Evolutionary conservation across 345 rosid genomes (phyloP), one percentile per base, ranked within the genome.

Genomic region (Eutrema heterophyllum): DNA sequence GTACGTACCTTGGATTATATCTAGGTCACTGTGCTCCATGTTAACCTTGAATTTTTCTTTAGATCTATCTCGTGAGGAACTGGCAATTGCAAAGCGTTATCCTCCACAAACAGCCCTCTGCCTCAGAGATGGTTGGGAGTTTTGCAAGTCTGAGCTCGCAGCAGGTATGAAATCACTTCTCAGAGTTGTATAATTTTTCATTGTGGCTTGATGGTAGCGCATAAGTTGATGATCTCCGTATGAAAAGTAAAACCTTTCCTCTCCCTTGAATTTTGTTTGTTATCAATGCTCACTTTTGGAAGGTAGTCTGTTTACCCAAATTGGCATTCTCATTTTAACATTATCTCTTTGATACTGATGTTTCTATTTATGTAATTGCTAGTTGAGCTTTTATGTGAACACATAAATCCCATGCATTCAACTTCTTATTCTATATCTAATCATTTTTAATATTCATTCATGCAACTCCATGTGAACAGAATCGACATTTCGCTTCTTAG

Each of bases 61-160:
- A 94, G 98, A 91, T 87, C 91, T 94, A 66, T 84, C 92, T 39
- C 89, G 92, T 32, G 98, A 94, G 80, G 97, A 87, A 81, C 62
- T 89, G 33, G 82, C 89, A 68, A 81, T 89, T 70, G 90, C 97
- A 18, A 88, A 88, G 84, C 90, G 88, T 71, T 94, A 89, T 87
- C 98, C 98, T 67, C 78, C 93, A 33, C 87, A 86, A 13, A 73
- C 95, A 21, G 89, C 96, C 39, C 72, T 88, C 86, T 94, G 98
- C 85, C 81, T 94, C 63, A 85, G 96, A 85, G 91, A 88, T 81
- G 98, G 98, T 68, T 91, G 96, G 97, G 98, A 94, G 81, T 83
- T 94, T 71, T 91, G 92, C 84, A 90, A 83, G 71, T 85, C 96
- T 67, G 96, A 94, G 48, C 85, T 78, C 33, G 97, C 97, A 21